These are phyloP conservation scores for Phytophthora meadii DNA, from an alignment of 352 stramenopile genomes.

Conservation along the genomic window DNA sequence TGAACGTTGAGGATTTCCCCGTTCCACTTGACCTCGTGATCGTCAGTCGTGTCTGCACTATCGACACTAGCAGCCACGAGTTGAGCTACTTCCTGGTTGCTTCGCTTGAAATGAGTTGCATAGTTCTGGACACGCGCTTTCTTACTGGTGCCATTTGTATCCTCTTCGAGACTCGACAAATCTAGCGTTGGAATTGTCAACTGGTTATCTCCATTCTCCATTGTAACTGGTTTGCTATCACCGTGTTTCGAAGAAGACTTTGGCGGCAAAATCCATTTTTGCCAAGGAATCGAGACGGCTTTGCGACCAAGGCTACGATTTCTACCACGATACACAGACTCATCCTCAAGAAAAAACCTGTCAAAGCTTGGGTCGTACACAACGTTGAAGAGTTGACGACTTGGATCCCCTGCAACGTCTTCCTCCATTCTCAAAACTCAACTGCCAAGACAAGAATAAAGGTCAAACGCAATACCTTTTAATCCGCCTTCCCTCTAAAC, in stretches of 20 bases:
- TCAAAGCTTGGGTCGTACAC: slow-evolving; percentile 56
- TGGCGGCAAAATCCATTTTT: slow-evolving; percentile 46
- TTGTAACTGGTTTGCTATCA: background rate
- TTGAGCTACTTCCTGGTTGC: slow-evolving; percentile 10
- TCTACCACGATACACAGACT: slow-evolving; percentile 7
- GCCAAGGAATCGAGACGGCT: slow-evolving; percentile 39
- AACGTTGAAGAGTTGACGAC: slow-evolving; percentile 38
- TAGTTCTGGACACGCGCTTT: slow-evolving; percentile 47
- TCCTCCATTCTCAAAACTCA: slow-evolving; percentile 16
- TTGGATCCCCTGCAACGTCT: background rate
- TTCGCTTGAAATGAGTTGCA: slow-evolving; percentile 38
- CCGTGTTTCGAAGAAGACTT: slow-evolving; percentile 25
- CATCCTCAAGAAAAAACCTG: slow-evolving; percentile 58
- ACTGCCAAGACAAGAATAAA: slow-evolving; percentile 16
- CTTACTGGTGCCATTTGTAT: slow-evolving; percentile 18
- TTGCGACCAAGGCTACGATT: slow-evolving; percentile 2
- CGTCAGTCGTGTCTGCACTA: slow-evolving; percentile 17
- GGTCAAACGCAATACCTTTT: slow-evolving; percentile 5
- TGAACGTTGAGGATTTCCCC: slow-evolving; percentile 46
- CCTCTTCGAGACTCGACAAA: slow-evolving; percentile 14
- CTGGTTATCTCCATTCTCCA: background rate
- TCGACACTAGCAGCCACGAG: slow-evolving; percentile 7
- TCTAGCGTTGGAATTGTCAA: slow-evolving; percentile 13
- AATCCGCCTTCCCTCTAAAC: slow-evolving; percentile 1
- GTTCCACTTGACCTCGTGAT: slow-evolving; percentile 48